These are phyloP conservation scores for Monoraphidium neglectum DNA, from an alignment of 139 green algal genomes.

Conservation along the genomic window DNA sequence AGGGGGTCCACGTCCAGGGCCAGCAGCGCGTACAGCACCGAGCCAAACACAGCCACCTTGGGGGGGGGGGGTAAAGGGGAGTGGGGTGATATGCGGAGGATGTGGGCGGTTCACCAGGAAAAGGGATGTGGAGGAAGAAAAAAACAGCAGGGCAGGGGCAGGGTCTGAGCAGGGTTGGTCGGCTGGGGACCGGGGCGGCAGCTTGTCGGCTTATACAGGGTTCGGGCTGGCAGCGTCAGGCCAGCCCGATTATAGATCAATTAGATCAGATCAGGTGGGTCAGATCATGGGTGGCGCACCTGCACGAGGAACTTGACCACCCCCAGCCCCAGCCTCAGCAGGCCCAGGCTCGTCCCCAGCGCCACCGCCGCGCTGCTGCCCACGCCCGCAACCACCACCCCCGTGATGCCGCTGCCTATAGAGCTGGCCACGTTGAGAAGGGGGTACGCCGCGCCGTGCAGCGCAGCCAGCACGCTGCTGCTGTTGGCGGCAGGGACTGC, in stretches of 20 bases:
- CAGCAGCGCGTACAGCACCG: slow-evolving; percentile 63
- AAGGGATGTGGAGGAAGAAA: no score
- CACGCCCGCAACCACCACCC: slow-evolving; percentile 39
- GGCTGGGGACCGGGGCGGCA: no score
- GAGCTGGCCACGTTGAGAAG: no score
- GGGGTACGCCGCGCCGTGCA: slow-evolving; percentile 13
- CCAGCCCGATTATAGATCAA: no score
- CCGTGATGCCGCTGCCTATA: neutral
- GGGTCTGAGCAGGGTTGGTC: no score
- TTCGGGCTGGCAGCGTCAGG: no score
- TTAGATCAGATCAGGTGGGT: no score
- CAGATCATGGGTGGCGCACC: neutral
- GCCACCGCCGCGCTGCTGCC: slow-evolving; percentile 54
- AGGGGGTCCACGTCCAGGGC: slow-evolving; percentile 55
- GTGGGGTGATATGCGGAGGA: no score
- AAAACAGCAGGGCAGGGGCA: no score
- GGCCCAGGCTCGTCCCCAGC: slow-evolving; percentile 51
- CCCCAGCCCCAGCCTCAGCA: slow-evolving; percentile 56
- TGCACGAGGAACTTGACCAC: neutral
- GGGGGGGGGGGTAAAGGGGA: no score
- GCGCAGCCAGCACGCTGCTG: slow-evolving; percentile 40
- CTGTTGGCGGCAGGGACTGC: neutral
- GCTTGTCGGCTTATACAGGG: no score
- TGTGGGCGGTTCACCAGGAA: no score
- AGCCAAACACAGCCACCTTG: slow-evolving; percentile 47